Conservation (phyloP, 768 basidiomycete species). For the Phylloporus sp. region DNA sequence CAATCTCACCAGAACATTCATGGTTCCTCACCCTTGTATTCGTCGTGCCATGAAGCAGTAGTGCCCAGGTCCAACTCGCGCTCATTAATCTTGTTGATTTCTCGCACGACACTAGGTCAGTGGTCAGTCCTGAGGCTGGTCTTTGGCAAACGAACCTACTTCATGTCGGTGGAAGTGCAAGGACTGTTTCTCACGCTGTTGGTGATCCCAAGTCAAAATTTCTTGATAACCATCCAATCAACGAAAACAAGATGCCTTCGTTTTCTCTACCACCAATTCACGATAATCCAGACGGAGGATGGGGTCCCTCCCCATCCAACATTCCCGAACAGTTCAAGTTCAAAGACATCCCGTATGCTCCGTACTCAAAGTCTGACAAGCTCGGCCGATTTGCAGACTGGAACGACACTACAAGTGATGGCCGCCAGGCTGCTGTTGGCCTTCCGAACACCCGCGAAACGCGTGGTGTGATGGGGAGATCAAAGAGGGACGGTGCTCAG, state of each 20-base stretch:
- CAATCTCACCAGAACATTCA: not conserved
- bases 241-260: constrained; percentile 51
- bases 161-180: constrained; percentile 46
- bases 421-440: constrained; percentile 51
- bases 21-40: constrained; percentile 65
- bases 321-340: constrained; percentile 92
- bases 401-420: constrained; percentile 73
- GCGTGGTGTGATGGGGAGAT: constrained; percentile 51
- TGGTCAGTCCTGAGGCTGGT: constrained; percentile 5
- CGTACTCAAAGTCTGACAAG: constrained; percentile 98
- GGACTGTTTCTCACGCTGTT: constrained; percentile 21
- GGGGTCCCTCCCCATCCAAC: constrained; percentile 82
- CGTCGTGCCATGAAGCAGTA: constrained; percentile 88
- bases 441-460: constrained; percentile 40
- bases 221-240: constrained; percentile 17
- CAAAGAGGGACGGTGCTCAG: constrained; percentile 71
- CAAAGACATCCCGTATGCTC: constrained; percentile 98
- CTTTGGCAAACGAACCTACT: constrained; percentile 43
- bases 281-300: constrained; percentile 90
- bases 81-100: constrained; percentile 92
- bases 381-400: constrained; percentile 97
- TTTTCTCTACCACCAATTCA: constrained; percentile 84
- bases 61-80: constrained; percentile 77
- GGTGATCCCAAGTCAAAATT: constrained; percentile 10
- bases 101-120: constrained; percentile 71